Percentiles rank a stretch among this genome's conserved stretches.
Conservation (phyloP, 352 stramenopile genomes). For the Phytophthora kernoviae region DNA sequence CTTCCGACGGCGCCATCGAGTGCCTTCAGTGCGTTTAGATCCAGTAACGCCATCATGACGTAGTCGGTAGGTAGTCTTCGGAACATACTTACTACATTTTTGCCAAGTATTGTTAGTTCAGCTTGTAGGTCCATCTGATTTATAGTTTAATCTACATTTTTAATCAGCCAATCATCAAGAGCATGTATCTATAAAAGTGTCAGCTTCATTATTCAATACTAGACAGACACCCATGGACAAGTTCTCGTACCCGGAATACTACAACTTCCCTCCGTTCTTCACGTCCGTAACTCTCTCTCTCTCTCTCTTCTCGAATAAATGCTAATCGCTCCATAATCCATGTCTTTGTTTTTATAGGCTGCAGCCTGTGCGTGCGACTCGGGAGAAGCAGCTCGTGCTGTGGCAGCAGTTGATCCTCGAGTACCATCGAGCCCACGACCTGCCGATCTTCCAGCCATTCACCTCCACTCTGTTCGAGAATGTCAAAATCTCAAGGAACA, state of each 20-base stretch:
- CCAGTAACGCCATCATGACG: no score
- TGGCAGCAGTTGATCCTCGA: slow-evolving; percentile 88
- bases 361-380: slow-evolving; percentile 80
- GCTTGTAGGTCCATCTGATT: no score
- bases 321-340: not conserved
- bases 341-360: slow-evolving; percentile 31
- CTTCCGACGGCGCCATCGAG: slow-evolving; percentile 6
- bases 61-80: no score
- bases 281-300: slow-evolving; percentile 46
- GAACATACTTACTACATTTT: no score
- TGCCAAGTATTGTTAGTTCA: slow-evolving; percentile 1
- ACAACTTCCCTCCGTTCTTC: slow-evolving; percentile 89
- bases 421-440: slow-evolving; percentile 77
- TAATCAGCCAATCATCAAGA: not conserved
- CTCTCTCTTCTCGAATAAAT: slow-evolving; percentile 3
- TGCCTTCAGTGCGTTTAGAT: no score
- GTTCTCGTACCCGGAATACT: slow-evolving; percentile 87
- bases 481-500: slow-evolving; percentile 84
- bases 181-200: no score
- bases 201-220: no score
- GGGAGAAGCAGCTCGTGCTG: slow-evolving; percentile 87
- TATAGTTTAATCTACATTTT: no score
- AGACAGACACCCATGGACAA: slow-evolving; percentile 47
- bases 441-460: slow-evolving; percentile 74
- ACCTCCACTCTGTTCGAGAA: slow-evolving; percentile 81